Evolutionary conservation across 441 rosid genomes (phyloP).

Genomic region (Biscutella laevigata): DNA sequence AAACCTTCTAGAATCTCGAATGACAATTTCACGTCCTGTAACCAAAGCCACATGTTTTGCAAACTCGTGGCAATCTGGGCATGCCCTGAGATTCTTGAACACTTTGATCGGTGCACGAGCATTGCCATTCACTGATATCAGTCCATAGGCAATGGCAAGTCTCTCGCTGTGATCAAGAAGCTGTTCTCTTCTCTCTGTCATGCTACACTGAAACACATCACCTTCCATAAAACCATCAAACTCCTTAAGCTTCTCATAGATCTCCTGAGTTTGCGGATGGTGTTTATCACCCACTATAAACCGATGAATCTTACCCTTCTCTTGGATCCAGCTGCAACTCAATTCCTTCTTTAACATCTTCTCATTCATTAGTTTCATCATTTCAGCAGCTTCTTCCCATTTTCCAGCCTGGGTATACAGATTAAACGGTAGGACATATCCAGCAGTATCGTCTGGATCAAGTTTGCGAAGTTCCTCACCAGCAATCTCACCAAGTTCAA

Average conservation of each 20-base stretch:
- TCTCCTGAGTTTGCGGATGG: constrained; percentile 42
- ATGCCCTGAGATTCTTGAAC: constrained; percentile 57
- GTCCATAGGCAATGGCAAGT: constrained; percentile 53
- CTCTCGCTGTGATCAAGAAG: constrained; percentile 55
- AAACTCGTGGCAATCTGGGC: constrained; percentile 54
- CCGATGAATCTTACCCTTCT: constrained; percentile 42
- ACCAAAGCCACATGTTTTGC: constrained; percentile 42
- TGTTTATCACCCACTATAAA: constrained; percentile 53
- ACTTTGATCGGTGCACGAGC: constrained; percentile 31
- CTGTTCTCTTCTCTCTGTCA: constrained; percentile 44
- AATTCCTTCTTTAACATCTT: constrained; percentile 45
- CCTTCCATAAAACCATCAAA: constrained; percentile 27
- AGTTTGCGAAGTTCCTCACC: constrained; percentile 37
- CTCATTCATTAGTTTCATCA: constrained; percentile 44
- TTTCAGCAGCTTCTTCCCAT: constrained; percentile 48
- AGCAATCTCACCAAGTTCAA: constrained; percentile 43
- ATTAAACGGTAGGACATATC: constrained; percentile 47
- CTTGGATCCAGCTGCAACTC: constrained; percentile 52
- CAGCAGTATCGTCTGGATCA: constrained; percentile 52
- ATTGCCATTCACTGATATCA: constrained; percentile 32
- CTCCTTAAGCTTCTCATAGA: constrained; percentile 42
- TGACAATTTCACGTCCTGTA: constrained; percentile 34
- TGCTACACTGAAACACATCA: constrained; percentile 31
- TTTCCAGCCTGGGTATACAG: constrained; percentile 35
- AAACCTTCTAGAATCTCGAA: constrained; percentile 51